These are phyloP conservation scores for Capsicum pubescens DNA, from an alignment of 257 asterid species.

Conservation along the genomic window DNA sequence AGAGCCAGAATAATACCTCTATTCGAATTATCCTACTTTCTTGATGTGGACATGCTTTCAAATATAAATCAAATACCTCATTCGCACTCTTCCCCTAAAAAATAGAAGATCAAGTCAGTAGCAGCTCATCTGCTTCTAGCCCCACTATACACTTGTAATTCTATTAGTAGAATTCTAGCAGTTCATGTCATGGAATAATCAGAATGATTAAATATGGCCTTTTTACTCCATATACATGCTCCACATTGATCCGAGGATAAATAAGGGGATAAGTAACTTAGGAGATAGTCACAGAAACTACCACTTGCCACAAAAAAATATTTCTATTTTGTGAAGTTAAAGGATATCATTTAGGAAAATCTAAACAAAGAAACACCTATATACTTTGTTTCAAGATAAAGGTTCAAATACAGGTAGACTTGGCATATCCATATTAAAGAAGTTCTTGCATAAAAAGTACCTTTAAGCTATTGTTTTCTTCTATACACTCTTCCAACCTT, in stretches of 20 bases:
- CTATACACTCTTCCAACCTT: conserved; percentile 94
- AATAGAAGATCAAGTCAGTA: neutral
- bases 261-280: neutral
- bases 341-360: neutral
- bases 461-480: conserved; percentile 76
- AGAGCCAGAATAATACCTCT: conserved; percentile 53
- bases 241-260: neutral
- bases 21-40: conserved; percentile 98
- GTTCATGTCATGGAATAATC: conserved; percentile 16
- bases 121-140: neutral
- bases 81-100: conserved; percentile 55
- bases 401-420: neutral
- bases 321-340: neutral
- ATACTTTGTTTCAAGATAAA: neutral
- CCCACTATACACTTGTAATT: neutral
- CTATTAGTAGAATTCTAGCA: neutral
- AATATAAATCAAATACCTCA: too few relatives aligned
- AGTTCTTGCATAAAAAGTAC: conserved; percentile 38
- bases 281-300: neutral
- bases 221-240: neutral
- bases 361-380: neutral
- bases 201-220: neutral
- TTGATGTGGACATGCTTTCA: conserved; percentile 36
- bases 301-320: neutral
- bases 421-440: neutral